These are phyloP conservation scores for Dothistroma pini DNA, from an alignment of 2,329 filamentous ascomycete genomes.

Conservation along the genomic window DNA sequence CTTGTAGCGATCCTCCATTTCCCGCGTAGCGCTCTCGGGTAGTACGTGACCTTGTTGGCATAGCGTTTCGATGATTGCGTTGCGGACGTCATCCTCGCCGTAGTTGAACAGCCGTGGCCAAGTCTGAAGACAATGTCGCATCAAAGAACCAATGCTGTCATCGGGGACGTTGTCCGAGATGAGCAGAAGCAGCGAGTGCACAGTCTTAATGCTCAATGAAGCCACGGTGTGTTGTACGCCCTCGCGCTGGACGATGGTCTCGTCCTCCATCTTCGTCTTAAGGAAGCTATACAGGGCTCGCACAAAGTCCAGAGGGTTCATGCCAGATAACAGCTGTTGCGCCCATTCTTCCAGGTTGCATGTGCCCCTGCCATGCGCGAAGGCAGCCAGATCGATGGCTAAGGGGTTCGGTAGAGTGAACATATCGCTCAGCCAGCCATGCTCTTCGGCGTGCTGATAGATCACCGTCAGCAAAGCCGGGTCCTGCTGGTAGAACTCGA, in stretches of 20 bases:
- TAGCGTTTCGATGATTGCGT: slow-evolving; percentile 86
- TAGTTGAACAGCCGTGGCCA: slow-evolving; percentile 97
- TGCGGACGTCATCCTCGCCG: slow-evolving; percentile 69
- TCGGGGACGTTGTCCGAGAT: slow-evolving; percentile 59
- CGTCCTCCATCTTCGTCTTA: slow-evolving; percentile 76
- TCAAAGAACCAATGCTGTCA: slow-evolving; percentile 72
- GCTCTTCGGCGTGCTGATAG: slow-evolving; percentile 74
- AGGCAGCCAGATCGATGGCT: slow-evolving; percentile 79
- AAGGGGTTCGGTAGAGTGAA: slow-evolving; percentile 77
- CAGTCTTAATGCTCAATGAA: slow-evolving; percentile 78
- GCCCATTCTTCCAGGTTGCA: slow-evolving; percentile 81
- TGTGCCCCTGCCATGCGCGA: slow-evolving; percentile 75
- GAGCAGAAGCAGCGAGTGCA: slow-evolving; percentile 74
- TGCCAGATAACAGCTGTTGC: slow-evolving; percentile 55
- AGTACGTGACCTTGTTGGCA: slow-evolving; percentile 73
- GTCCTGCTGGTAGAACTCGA: slow-evolving; percentile 69
- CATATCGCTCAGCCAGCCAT: slow-evolving; percentile 79
- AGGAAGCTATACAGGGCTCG: slow-evolving; percentile 74
- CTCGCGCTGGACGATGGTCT: slow-evolving; percentile 70
- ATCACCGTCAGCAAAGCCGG: slow-evolving; percentile 65
- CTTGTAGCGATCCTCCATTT: slow-evolving; percentile 98
- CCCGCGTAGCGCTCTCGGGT: slow-evolving; percentile 71
- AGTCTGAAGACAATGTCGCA: slow-evolving; percentile 82
- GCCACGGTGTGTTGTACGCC: slow-evolving; percentile 64
- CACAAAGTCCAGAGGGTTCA: slow-evolving; percentile 55